Evolutionary conservation across 2,329 filamentous ascomycete genomes (phyloP), one percentile per base, ranked within the genome.

Genomic region (Penicillium occitanis): DNA sequence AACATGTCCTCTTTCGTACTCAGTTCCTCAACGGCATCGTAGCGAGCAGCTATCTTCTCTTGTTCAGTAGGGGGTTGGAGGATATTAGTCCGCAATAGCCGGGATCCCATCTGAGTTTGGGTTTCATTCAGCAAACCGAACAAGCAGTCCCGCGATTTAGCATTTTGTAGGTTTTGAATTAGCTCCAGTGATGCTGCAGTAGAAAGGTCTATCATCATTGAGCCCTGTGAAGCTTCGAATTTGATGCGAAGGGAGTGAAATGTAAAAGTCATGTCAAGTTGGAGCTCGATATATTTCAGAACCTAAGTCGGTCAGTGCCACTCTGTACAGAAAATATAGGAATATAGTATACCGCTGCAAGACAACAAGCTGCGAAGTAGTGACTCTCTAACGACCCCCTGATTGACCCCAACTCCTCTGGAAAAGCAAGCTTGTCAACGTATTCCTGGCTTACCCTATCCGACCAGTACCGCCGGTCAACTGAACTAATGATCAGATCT

Each of bases 121-220:
- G 93, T 97, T 69, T 92, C 85, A 71, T 98, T 96, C 55, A 99
- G 79, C 0, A 98, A 77, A 0, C 93, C 93, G 69, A 93, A 94
- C 0, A 99, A 81, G 69, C 90, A 94, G 46, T 94, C 87, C 69
- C 88, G 91, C 0, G 93, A 96, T 70, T 90, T 93, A 0, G 88
- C 73, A 70, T 90, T 88, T 13, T 91, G 88, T 0, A 93, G 74
- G 70, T 97, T 99, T 72, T 97, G 92, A 30, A 98, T 90, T 5
- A 99, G 84, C 75, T 99, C 95, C 2, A 99, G 82, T 0, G 92
- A 92, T 44, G 89, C 86, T 33, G 97, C 92, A 0, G 93, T 96
- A 0, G 92, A 90, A 2, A 95, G 84, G 72, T 97, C 94, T 71
- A 98, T 96, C 86, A 96, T 92, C 93, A 98, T 97, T 0, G 92